Conservation (phyloP, 2,329 filamentous ascomycete species). For the Cadophora sp. region DNA sequence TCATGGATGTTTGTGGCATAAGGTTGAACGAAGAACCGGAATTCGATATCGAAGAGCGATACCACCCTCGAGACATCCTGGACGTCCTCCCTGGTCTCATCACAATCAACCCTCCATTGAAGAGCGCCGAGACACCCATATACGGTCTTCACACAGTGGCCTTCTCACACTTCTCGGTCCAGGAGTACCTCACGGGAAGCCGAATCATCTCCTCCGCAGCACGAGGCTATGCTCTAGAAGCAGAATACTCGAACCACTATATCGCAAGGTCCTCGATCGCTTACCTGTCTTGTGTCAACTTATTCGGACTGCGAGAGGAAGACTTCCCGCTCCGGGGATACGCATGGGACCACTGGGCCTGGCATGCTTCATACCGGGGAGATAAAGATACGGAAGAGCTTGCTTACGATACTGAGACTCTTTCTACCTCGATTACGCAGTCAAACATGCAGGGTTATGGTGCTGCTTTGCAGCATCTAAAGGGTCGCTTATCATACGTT, state of each 20-base stretch:
- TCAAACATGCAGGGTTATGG: not conserved
- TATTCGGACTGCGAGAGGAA: not conserved
- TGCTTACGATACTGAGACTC: not conserved
- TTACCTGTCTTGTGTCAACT: not conserved
- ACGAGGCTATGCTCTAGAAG: not conserved
- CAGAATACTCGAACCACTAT: not conserved
- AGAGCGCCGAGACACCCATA: not conserved
- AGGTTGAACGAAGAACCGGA: not conserved
- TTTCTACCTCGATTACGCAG: not conserved
- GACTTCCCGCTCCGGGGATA: not conserved
- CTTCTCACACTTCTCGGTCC: not conserved
- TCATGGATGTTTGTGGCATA: not conserved
- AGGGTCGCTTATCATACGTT: not conserved
- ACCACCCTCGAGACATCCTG: not conserved
- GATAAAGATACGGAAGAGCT: not conserved
- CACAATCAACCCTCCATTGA: not conserved
- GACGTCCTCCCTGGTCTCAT: not conserved
- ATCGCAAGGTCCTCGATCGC: not conserved
- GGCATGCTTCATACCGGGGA: not conserved
- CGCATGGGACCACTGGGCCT: constrained; percentile 1
- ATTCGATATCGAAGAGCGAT: not conserved
- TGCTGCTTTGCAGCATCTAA: not conserved
- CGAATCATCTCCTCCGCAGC: not conserved
- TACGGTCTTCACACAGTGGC: not conserved
- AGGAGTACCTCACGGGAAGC: not conserved